These are phyloP conservation scores for Fusarium sp. DNA, from an alignment of 2,329 filamentous ascomycete species.

Conservation along the genomic window DNA sequence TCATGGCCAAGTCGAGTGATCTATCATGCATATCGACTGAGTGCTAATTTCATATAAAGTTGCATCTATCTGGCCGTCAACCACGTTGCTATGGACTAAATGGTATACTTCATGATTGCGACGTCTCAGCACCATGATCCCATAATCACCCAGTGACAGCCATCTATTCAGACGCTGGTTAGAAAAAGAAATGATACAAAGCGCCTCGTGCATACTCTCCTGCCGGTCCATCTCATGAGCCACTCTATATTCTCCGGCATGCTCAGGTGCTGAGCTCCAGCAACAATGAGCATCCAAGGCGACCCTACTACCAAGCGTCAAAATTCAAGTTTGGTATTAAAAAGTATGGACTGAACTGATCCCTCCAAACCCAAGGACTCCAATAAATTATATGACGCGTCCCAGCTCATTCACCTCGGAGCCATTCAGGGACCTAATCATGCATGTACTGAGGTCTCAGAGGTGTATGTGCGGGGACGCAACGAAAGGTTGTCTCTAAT, in stretches of 20 bases:
- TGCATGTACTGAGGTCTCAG: slow-evolving; percentile 40
- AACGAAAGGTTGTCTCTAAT: slow-evolving; percentile 35
- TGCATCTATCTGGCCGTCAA: neutral
- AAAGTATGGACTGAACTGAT: slow-evolving; percentile 52
- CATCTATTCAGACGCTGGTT: slow-evolving; percentile 46
- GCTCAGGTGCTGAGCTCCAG: slow-evolving; percentile 35
- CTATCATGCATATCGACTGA: neutral
- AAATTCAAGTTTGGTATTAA: slow-evolving; percentile 51
- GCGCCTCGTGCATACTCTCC: slow-evolving; percentile 42
- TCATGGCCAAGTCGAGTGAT: neutral
- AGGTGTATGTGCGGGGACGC: slow-evolving; percentile 40
- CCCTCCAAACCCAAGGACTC: slow-evolving; percentile 56
- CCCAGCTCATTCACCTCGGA: slow-evolving; percentile 45
- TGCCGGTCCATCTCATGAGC: slow-evolving; percentile 35
- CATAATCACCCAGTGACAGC: slow-evolving; percentile 39
- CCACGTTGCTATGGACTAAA: neutral
- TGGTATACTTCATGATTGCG: neutral
- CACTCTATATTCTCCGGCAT: slow-evolving; percentile 37
- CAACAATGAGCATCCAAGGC: slow-evolving; percentile 28
- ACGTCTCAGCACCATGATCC: slow-evolving; percentile 8
- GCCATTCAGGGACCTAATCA: slow-evolving; percentile 44
- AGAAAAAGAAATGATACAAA: slow-evolving; percentile 43
- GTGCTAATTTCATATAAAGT: neutral
- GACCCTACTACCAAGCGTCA: slow-evolving; percentile 40
- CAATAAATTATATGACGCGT: slow-evolving; percentile 53